These are phyloP conservation scores for Paraphoma sp. DNA, from an alignment of 2,329 filamentous ascomycete species.

Conservation along the genomic window DNA sequence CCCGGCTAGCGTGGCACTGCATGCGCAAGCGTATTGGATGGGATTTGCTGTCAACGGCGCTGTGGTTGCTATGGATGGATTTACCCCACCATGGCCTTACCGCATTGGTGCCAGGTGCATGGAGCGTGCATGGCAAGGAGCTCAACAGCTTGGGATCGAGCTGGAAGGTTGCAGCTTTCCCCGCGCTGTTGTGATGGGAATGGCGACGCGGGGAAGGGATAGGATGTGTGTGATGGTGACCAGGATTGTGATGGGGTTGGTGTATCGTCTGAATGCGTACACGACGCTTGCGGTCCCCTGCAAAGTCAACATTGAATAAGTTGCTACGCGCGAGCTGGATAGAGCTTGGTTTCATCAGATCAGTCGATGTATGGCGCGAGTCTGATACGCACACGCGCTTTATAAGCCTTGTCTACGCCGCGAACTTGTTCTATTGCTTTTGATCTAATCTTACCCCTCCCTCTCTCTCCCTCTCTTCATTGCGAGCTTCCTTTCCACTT, in stretches of 20 bases:
- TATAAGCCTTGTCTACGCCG: conserved; percentile 9
- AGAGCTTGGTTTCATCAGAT: too few relatives aligned
- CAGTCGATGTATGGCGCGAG: neutral
- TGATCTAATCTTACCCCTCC: neutral
- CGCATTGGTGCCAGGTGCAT: conserved; percentile 27
- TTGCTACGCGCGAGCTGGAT: neutral
- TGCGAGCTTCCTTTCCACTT: conserved; percentile 9
- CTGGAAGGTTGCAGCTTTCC: conserved; percentile 19
- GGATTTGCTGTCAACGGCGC: neutral
- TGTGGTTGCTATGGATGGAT: neutral
- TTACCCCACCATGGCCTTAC: conserved; percentile 33
- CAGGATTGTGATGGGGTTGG: neutral
- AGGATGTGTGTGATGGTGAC: neutral
- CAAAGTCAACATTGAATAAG: neutral
- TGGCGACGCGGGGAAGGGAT: too few relatives aligned
- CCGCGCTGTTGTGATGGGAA: conserved; percentile 6
- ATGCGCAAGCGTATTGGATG: conserved; percentile 26
- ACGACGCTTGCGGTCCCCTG: conserved; percentile 1
- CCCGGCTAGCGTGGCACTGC: conserved; percentile 10
- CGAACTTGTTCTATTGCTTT: neutral
- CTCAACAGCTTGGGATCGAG: conserved; percentile 30
- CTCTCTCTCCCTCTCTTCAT: conserved; percentile 5
- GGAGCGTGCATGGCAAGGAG: conserved; percentile 21
- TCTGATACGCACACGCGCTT: neutral
- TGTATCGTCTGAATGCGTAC: neutral